Base-by-base conservation (phyloP, 148 eudicot genomes). In the Rhododendron mucronatum region DNA sequence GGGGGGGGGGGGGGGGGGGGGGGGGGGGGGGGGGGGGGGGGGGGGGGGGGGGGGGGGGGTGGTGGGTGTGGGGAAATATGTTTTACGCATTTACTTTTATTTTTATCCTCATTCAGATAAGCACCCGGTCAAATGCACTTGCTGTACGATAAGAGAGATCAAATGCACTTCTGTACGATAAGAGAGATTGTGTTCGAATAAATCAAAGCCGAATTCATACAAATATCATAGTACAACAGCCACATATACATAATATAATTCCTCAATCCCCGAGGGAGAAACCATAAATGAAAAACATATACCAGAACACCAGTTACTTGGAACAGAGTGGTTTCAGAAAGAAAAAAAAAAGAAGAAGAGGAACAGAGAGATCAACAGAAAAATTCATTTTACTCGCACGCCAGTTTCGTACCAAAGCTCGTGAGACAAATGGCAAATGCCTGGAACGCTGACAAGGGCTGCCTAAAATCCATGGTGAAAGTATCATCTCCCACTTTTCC, bases 361-460 rank as follows among this genome's bases (percentile, higher is more conserved):
- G 5, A 59, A 47, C 50, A 59, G 20, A 21, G n/a, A n/a, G 39
- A 80, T 51, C 0, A 10, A 1, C 35, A 30, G 44, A 28, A 82
- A 59, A 82, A 80, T 51, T 35, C 2, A 71, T 33, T 21, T 82
- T 61, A 82, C 75, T 82, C 84, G 35, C 84, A 97, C 0, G 99
- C 99, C 83, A 97, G 92, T 89, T 97, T 97, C 20, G 98, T 95
- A 35, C 98, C 99, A 73, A 97, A 97, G 91, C 98, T 97, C 50
- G 98, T 94, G 65, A 97, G 91, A 89, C 98, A 97, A 84, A 97
- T 95, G 33, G 99, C 98, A 73, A 97, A 97, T 0, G 99, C 99
- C 89, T 94, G 96, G 84, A 97, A 95, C 0, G 99, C 96, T 0
- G 99, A 97, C 69, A 97, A 86, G 7, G 99, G 99, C 89, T 94